Evolutionary conservation across 352 stramenopile genomes (phyloP), one percentile per base, ranked within the genome.

Genomic region (Phytophthora citricola): DNA sequence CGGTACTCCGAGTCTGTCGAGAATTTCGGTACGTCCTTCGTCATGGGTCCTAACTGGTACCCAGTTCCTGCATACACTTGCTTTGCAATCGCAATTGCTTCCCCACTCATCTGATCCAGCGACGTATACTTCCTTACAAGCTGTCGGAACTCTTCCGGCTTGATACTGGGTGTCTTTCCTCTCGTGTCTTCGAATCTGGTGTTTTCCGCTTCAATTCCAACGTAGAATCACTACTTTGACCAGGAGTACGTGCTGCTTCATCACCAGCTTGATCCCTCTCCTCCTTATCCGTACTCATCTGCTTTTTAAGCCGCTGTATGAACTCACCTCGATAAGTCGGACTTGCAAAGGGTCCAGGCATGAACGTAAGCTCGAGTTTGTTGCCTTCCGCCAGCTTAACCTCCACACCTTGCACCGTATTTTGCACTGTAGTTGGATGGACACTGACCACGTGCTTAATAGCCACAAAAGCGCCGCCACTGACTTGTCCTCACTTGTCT

Each of bases 321-420:
- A 92, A 69, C 50, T 84, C 67, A 26, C 90, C 69, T 24, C 82
- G 66, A 60, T 90, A 68, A 1, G 29, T 70, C 3, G 61, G n/a
- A 7, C 55, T 68, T 79, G 47, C 27, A 50, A 63, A 39, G 10
- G 48, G 40, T 31, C 50, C 53, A 48, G 83, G 81, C 75, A 92
- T 85, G 60, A 90, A 92, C 2, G 71, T 66, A 10, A 92, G 20
- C 29, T 90, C 81, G n/a, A 92, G 63, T n/a, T 57, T 31, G 36
- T 75, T 54, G 2, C 71, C 78, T 14, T 51, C 64, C 9, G 46
- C 32, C 2, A 92, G 65, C 27, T 49, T 46, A 24, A 90, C 53
- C 11, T 76, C 63, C 49, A 90, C 69, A 4, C 76, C 79, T 20
- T 71, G 52, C 5, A 79, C 72, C 0, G 54, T 74, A 41, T 86